These are phyloP conservation scores for Alternaria atra DNA, from an alignment of 2,329 filamentous ascomycete genomes.

Conservation along the genomic window DNA sequence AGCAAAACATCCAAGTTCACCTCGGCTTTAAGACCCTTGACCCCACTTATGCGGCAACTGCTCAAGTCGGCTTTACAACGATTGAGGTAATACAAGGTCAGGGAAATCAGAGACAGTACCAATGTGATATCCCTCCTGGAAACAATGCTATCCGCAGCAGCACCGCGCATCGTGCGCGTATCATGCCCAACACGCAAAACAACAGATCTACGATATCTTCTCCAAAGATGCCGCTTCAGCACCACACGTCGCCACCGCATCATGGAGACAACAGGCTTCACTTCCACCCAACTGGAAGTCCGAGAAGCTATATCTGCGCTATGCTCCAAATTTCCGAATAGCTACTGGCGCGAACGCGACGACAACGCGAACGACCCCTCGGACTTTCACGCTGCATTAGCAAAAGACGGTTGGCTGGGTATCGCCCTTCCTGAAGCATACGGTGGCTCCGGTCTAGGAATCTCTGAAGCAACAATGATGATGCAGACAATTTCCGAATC, in stretches of 20 bases:
- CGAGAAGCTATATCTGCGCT: conserved; percentile 74
- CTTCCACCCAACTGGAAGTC: conserved; percentile 75
- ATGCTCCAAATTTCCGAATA: conserved; percentile 74
- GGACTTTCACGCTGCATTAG: conserved; percentile 78
- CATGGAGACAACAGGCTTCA: conserved; percentile 79
- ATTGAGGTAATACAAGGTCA: background rate
- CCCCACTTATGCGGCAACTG: background rate
- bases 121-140: background rate
- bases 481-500: conserved; percentile 82
- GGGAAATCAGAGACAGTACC: background rate
- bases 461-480: conserved; percentile 87
- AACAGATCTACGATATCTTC: background rate
- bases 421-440: conserved; percentile 79
- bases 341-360: conserved; percentile 79
- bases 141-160: background rate
- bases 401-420: conserved; percentile 80
- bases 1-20: background rate
- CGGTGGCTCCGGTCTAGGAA: conserved; percentile 78
- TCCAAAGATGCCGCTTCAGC: conserved; percentile 41
- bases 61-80: conserved; percentile 10
- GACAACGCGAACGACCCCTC: conserved; percentile 74
- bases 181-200: background rate
- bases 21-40: background rate
- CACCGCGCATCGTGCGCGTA: background rate
- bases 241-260: conserved; percentile 51